A percentile compares a stretch with the other conserved stretches of the same genome.
Evolutionary conservation across 2,329 filamentous ascomycete genomes (phyloP).

Genomic region (Pseudogymnoascus sp.): DNA sequence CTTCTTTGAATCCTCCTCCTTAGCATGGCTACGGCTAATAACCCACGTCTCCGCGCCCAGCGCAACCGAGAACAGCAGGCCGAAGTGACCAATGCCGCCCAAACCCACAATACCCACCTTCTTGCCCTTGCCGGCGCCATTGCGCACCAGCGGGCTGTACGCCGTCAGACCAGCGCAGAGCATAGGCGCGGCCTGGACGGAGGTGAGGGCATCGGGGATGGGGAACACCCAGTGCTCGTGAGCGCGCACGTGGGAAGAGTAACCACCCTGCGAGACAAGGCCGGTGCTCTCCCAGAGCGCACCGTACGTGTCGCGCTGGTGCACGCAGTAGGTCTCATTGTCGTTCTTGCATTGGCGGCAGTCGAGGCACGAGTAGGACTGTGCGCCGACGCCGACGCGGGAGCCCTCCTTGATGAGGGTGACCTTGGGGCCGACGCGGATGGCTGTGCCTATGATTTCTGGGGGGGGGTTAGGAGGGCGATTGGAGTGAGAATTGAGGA

Average conservation of each 20-base stretch:
- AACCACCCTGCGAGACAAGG: slow-evolving; percentile 56
- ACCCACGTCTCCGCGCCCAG: slow-evolving; percentile 55
- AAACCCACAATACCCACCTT: slow-evolving; percentile 70
- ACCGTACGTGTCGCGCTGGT: slow-evolving; percentile 43
- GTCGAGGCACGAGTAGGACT: slow-evolving; percentile 44
- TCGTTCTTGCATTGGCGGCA: slow-evolving; percentile 47
- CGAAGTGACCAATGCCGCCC: slow-evolving; percentile 65
- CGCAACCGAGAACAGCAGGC: slow-evolving; percentile 60
- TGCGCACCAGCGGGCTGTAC: slow-evolving; percentile 68
- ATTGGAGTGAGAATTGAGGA: not conserved
- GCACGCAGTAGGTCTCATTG: slow-evolving; percentile 47
- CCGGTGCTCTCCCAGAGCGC: slow-evolving; percentile 47
- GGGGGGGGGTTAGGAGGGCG: not conserved
- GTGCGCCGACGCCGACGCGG: slow-evolving; percentile 47
- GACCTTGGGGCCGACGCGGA: slow-evolving; percentile 59
- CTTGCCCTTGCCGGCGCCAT: slow-evolving; percentile 68
- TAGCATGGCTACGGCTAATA: slow-evolving; percentile 51
- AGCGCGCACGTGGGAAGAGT: slow-evolving; percentile 58
- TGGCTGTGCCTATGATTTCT: slow-evolving; percentile 62
- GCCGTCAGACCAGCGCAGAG: slow-evolving; percentile 77
- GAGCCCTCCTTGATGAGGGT: slow-evolving; percentile 46
- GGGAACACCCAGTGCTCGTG: slow-evolving; percentile 71
- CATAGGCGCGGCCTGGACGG: slow-evolving; percentile 64
- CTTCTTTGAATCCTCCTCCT: slow-evolving; percentile 50
- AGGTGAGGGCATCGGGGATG: slow-evolving; percentile 64